Evolutionary conservation across 2,329 filamentous ascomycete species (phyloP), one percentile per base, ranked within the genome.

Genomic region (Microascus cirrosus): DNA sequence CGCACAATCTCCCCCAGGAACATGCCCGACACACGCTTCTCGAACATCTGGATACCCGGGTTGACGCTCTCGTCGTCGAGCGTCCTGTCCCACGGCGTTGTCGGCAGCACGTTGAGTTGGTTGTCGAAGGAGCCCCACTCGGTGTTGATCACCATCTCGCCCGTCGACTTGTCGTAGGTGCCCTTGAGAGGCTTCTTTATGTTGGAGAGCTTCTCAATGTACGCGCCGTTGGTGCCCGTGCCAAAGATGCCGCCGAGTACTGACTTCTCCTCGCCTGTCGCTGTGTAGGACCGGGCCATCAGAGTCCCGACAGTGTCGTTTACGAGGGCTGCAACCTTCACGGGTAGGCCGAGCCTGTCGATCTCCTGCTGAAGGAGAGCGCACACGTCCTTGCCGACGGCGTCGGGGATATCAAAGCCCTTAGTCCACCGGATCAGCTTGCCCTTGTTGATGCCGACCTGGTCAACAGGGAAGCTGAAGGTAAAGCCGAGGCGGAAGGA

Each of bases 41-140:
- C 94, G 68, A 97, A 99, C 89, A 97, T 96, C 69, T 99, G 94
- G 61, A 95, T 84, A 28, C 94, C 94, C 0, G 92, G 93, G 72
- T 99, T 97, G 65, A 90, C 84, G 63, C 87, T 94, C 60, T 86
- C 83, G 59, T 77, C 75, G 71, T 99, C 93, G 25, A 99, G 79
- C 59, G 84, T 80, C 55, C 78, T 74, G 69, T 99, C 94, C 74
- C 90, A 97, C 0, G 83, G 76, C 0, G 93, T 97, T 65, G 85
- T 87, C 53, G 93, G 94, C 48, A 99, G 79, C 22, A 95, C 88
- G 64, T 86, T 89, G 63, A 97, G 83, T 65, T 88, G 83, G 74
- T 97, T 97, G 74, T 99, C 94, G 67, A 99, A 99, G 59, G 90
- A 95, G 61, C 94, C 94, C 94, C 94, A 99, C 74, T 99, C 94